These are phyloP conservation scores for Microbotryum lychnidis-dioicae DNA, from an alignment of 1,284 basidiomycete species.

Conservation along the genomic window DNA sequence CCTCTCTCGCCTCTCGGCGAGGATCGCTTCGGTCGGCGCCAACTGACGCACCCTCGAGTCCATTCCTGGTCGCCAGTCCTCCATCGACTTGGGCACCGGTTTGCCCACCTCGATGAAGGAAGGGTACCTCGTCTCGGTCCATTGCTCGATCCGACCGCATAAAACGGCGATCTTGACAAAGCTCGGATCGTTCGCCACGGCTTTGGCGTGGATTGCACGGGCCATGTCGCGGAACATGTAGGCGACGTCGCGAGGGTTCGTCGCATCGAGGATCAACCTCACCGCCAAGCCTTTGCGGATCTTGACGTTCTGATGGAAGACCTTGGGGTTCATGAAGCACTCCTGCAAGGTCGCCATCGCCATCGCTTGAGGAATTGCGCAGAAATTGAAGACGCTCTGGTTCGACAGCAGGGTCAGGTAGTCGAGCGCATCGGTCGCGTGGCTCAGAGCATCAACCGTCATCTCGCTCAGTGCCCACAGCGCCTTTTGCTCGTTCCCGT, in stretches of 20 bases:
- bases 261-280: conserved; percentile 80
- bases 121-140: conserved; percentile 56
- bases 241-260: conserved; percentile 86
- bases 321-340: conserved; percentile 88
- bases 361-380: conserved; percentile 91
- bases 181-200: conserved; percentile 73
- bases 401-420: conserved; percentile 81
- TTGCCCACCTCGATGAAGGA: conserved; percentile 29
- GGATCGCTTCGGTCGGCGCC: conserved; percentile 9
- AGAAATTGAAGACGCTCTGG: conserved; percentile 93
- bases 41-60: conserved; percentile 31
- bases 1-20: conserved; percentile 12
- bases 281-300: conserved; percentile 90
- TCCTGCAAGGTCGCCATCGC: conserved; percentile 86
- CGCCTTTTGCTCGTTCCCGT: conserved; percentile 54
- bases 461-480: conserved; percentile 76
- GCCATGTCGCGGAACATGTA: conserved; percentile 78
- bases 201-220: conserved; percentile 71
- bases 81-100: conserved; percentile 16
- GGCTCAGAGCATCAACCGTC: conserved; percentile 80
- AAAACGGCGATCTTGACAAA: conserved; percentile 71
- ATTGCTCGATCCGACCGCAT: conserved; percentile 83
- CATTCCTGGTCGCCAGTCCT: conserved; percentile 25
- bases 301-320: conserved; percentile 87
- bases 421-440: conserved; percentile 77